Percentiles rank a stretch among this genome's conserved stretches.
Evolutionary conservation across 75 land plant genomes (phyloP).

Genomic region (Isoetes taiwanensis): DNA sequence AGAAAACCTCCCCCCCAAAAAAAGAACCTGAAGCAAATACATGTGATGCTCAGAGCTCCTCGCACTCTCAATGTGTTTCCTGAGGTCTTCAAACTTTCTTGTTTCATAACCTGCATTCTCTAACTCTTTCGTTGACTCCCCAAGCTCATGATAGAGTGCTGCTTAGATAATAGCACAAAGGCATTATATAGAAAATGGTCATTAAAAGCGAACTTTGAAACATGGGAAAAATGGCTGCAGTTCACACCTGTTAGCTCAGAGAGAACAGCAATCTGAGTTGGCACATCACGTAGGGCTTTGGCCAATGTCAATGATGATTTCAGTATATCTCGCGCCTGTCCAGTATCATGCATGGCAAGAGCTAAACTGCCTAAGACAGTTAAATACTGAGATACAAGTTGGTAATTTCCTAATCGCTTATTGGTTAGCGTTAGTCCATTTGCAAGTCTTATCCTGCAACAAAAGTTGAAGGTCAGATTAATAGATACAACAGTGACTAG

Average conservation of each 20-base stretch:
- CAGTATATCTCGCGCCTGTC: conserved; percentile 78
- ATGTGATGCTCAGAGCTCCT: conserved; percentile 45
- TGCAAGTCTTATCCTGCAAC: conserved; percentile 63
- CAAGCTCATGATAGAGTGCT: conserved; percentile 66
- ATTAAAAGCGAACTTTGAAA: not conserved
- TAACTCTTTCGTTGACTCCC: conserved; percentile 51
- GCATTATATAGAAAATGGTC: not conserved
- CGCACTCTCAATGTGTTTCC: conserved; percentile 51
- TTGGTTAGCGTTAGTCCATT: conserved; percentile 74
- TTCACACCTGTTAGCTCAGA: conserved; percentile 65
- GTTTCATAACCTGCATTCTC: conserved; percentile 64
- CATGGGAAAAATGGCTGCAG: conserved; percentile 2
- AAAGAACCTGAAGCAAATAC: conserved; percentile 38
- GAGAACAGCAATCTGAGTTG: conserved; percentile 80
- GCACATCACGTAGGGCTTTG: conserved; percentile 80
- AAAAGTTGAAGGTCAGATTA: not conserved
- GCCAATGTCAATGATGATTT: conserved; percentile 82
- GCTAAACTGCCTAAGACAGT: conserved; percentile 80
- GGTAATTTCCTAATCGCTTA: conserved; percentile 70
- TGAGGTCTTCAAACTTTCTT: conserved; percentile 62
- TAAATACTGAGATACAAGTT: conserved; percentile 88
- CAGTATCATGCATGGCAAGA: conserved; percentile 78
- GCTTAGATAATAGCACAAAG: conserved; percentile 6
- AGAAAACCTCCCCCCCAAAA: no score
- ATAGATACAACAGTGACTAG: not conserved